Conservation (phyloP, 2,329 filamentous ascomycete genomes). For the Diaporthe destruens region DNA sequence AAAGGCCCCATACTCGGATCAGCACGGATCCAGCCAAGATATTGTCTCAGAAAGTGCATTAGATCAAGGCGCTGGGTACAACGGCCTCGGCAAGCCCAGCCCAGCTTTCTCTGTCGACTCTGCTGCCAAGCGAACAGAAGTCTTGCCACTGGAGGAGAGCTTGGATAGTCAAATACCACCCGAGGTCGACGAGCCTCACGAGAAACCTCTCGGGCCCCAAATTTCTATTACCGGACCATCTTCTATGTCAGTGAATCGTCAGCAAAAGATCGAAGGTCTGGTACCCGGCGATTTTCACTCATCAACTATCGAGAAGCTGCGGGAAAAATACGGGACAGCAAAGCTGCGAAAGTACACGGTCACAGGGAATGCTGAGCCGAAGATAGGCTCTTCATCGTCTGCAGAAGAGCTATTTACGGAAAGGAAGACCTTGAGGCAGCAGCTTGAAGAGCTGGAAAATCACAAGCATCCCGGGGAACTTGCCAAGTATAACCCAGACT, state of each 20-base stretch:
- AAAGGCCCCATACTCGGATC: background rate
- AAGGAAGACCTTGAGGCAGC: background rate
- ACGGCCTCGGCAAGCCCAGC: constrained; percentile 57
- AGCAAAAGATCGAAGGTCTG: constrained; percentile 12
- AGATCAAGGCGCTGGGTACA: constrained; percentile 50
- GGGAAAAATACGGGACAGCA: constrained; percentile 35
- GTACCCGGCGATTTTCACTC: constrained; percentile 16
- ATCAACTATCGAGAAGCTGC: constrained; percentile 17
- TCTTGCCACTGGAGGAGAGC: constrained; percentile 54
- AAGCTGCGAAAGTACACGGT: constrained; percentile 45
- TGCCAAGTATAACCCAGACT: too few relatives aligned
- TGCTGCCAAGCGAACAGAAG: background rate
- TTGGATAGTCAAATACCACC: constrained; percentile 52
- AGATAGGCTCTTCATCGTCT: constrained; percentile 34
- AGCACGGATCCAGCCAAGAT: background rate
- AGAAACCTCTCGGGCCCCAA: constrained; percentile 47
- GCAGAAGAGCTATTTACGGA: background rate
- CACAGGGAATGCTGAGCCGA: constrained; percentile 45
- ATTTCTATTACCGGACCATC: constrained; percentile 35
- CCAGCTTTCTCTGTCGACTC: constrained; percentile 43
- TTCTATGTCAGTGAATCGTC: constrained; percentile 31
- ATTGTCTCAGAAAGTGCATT: background rate
- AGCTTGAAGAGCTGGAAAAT: background rate
- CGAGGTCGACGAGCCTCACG: constrained; percentile 12
- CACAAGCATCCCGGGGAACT: too few relatives aligned